These are phyloP conservation scores for Kwoniella newhampshirensis DNA, from an alignment of 768 basidiomycete species.

Conservation along the genomic window DNA sequence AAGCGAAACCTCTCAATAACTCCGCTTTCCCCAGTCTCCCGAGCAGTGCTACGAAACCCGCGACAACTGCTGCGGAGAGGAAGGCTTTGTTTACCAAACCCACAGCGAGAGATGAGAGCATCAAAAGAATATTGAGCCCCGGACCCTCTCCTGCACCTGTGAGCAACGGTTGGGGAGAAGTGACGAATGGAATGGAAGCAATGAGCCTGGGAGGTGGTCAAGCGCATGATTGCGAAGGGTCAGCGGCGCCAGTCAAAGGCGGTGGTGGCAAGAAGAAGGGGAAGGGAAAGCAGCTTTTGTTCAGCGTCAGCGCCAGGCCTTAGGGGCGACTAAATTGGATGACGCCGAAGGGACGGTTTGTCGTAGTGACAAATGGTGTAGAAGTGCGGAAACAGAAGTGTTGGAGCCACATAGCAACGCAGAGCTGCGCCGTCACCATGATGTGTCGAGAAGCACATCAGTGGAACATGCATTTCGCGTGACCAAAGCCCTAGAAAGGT, in stretches of 20 bases:
- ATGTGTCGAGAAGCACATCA: background rate
- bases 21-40: conserved; percentile 49
- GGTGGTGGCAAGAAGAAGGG: conserved; percentile 51
- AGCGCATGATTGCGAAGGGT: background rate
- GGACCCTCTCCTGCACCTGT: conserved; percentile 15
- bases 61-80: conserved; percentile 29
- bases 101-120: conserved; percentile 40
- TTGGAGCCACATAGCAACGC: no score
- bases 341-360: no score
- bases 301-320: conserved; percentile 45
- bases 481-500: no score
- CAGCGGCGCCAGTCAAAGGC: background rate
- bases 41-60: background rate
- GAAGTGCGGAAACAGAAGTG: no score
- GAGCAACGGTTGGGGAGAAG: conserved; percentile 25
- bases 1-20: conserved; percentile 31
- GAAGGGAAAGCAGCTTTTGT: conserved; percentile 49
- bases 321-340: background rate
- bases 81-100: conserved; percentile 42
- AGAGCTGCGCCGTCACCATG: no score
- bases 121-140: conserved; percentile 37
- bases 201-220: conserved; percentile 1
- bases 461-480: background rate
- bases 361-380: no score
- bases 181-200: background rate